Evolutionary conservation across 176 grass and related monocot species (phyloP), one percentile per base, ranked within the genome.

Genomic region (Bonia amplexicaulis): DNA sequence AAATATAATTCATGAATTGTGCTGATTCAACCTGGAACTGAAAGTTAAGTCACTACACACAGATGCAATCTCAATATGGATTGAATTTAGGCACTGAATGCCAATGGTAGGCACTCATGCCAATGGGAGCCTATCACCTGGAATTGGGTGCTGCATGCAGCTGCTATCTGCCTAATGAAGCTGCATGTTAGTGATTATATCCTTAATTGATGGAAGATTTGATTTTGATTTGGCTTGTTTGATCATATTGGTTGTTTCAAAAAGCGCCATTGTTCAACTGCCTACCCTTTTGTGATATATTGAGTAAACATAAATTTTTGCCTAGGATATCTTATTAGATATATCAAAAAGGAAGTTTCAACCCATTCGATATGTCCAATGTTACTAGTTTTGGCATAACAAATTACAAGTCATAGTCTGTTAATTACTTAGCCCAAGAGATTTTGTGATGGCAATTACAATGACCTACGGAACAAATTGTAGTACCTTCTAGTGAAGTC

Each of bases 11-110:
- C 17, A 39, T 42, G 17, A 49, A 48, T 83, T 75, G 19, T 75
- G 23, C 42, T 58, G 25, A 84, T 67, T 59, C 42, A 78, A 90
- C 47, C 29, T 87, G 58, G 27, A 79, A 67, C 29, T 61, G 17
- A n/a, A 83, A 75, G 4, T 69, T 31, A 83, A 19, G 35, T 78
- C 39, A 78, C 13, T 23, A 41, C 22, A 11, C 55, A 59, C 55
- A 59, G 3, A 59, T 59, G 57, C 57, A 59, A 31, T 78, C 76
- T 67, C 57, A 35, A 14, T 17, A 59, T 19, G 12, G 20, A 62
- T 59, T 74, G 31, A 61, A 78, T 83, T 20, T 73, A 47, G 40
- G 12, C 20, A 61, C 41, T 60, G 23, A 39, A 48, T 63, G 23
- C 11, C 60, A 41, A 29, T 89, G 48, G 7, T 52, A 49, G 15